A percentile compares a stretch with the other conserved stretches of the same genome.
These are phyloP conservation scores for Vitis rotundifolia DNA, from an alignment of 164 flowering plant genomes.

Conservation along the genomic window DNA sequence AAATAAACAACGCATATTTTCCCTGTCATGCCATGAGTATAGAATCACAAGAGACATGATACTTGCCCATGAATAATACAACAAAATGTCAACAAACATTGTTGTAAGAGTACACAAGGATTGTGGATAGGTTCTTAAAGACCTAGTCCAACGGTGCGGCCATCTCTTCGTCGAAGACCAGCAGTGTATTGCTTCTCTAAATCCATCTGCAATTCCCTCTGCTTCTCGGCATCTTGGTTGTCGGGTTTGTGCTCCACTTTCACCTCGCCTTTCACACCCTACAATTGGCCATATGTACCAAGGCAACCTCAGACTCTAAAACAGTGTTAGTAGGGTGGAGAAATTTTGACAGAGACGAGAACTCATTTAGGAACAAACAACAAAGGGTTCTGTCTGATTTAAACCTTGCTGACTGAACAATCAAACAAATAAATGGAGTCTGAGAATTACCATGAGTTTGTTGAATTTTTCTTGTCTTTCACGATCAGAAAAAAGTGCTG, in stretches of 20 bases:
- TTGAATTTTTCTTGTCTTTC: slow-evolving; percentile 95
- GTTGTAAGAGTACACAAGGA: background rate
- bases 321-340: slow-evolving; percentile 72
- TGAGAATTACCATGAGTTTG: slow-evolving; percentile 91
- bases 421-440: background rate
- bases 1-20: background rate
- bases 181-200: slow-evolving; percentile 98
- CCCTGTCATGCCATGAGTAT: background rate
- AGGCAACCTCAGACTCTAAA: slow-evolving; percentile 99
- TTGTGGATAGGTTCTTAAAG: slow-evolving; percentile 31
- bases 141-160: slow-evolving; percentile 97
- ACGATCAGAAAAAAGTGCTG: slow-evolving; percentile 64
- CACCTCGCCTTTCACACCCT: slow-evolving; percentile 91
- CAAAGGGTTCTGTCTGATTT: slow-evolving; percentile 9
- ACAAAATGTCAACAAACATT: slow-evolving; percentile 3
- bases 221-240: slow-evolving; percentile 60
- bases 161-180: slow-evolving; percentile 89
- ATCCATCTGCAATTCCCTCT: slow-evolving; percentile 75
- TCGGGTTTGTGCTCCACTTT: slow-evolving; percentile 47
- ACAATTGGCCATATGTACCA: slow-evolving; percentile 96
- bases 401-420: background rate
- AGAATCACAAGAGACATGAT: background rate
- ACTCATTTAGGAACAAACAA: slow-evolving; percentile 16
- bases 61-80: background rate
- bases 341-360: slow-evolving; percentile 15